Percentiles rank a stretch among this genome's conserved stretches.
Evolutionary conservation across 192 early-diverging fungal species (phyloP).

Genomic region (Lobosporangium transversale): DNA sequence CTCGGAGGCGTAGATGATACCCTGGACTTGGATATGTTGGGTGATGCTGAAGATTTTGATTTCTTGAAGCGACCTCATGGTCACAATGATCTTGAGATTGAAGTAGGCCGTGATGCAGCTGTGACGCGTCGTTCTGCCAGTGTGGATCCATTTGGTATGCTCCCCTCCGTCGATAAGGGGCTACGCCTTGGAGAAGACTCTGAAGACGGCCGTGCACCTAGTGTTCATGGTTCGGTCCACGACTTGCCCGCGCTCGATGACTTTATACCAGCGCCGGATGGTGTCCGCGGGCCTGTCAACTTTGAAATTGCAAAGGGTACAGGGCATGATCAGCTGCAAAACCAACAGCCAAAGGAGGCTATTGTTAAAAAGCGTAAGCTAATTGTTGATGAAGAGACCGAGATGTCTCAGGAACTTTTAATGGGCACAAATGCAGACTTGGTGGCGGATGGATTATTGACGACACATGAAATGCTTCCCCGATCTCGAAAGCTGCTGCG

Average conservation of each 20-base stretch:
- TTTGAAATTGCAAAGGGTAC: slow-evolving; percentile 65
- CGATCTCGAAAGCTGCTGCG: slow-evolving; percentile 46
- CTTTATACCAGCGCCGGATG: slow-evolving; percentile 52
- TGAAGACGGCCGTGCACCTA: slow-evolving; percentile 33
- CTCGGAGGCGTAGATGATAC: slow-evolving; percentile 39
- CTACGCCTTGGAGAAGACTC: slow-evolving; percentile 24
- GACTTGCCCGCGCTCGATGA: slow-evolving; percentile 60
- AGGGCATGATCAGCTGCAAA: no score
- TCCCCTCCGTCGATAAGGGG: slow-evolving; percentile 16
- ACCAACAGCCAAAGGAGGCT: slow-evolving; percentile 10
- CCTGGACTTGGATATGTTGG: slow-evolving; percentile 36
- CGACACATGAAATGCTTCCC: slow-evolving; percentile 47
- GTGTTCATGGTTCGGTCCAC: slow-evolving; percentile 35
- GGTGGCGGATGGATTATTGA: slow-evolving; percentile 45
- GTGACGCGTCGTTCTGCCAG: slow-evolving; percentile 33
- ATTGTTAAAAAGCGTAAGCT: slow-evolving; percentile 65
- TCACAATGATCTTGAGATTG: slow-evolving; percentile 60
- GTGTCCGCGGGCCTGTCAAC: slow-evolving; percentile 61
- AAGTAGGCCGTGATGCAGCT: slow-evolving; percentile 64
- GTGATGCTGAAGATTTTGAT: slow-evolving; percentile 47
- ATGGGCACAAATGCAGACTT: slow-evolving; percentile 56
- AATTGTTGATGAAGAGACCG: slow-evolving; percentile 73
- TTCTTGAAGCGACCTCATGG: slow-evolving; percentile 44
- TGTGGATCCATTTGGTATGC: slow-evolving; percentile 53
- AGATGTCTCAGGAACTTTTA: slow-evolving; percentile 63